Evolutionary conservation across 1,284 basidiomycete species (phyloP), one percentile per base, ranked within the genome.

Genomic region (Irpex sp.): DNA sequence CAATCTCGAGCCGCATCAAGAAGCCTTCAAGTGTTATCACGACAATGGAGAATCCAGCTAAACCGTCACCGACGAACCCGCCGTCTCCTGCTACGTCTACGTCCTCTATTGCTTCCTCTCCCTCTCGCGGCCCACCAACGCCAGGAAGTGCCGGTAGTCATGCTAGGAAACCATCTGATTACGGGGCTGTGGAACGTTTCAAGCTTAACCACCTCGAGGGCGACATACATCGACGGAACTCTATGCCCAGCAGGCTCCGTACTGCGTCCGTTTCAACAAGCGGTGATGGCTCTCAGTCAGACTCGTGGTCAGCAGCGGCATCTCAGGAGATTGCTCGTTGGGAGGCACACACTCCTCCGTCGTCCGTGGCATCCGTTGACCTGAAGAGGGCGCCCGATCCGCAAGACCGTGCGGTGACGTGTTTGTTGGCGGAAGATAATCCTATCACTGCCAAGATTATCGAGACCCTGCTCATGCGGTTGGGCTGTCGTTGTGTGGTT

Each of bases 371-470:
- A 64, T 92, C 90, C 0, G 86, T 90, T 65, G 92, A 93, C 71
- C 72, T 91, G 72, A 83, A 83, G 72, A 86, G 86, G 73, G 86
- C 83, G 6, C 85, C 86, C 2, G 88, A 92, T 74, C 85, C 84
- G 33, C 83, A 75, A 67, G 92, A 94, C 72, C 85, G 92, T 51
- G 88, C 89, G 17, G 88, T 98, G 60, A 95, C 93, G 19, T 96
- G 95, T 70, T 77, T 99, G 39, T 84, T 99, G 55, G 97, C 96
- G 0, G 97, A 99, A 74, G 95, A 98, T 72, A 99, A 99, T 72
- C 97, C 97, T 0, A 97, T 96, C 69, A 95, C 94, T 0, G 93
- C 92, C 60, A 97, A 95, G 81, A 96, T 98, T 56, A 89, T 98
- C 63, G 96, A 98, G 77, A 97, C 94, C 0, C 78, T 98, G 56